These are phyloP conservation scores for Sesbania bispinosa DNA, from an alignment of 306 rosid species.

Conservation along the genomic window DNA sequence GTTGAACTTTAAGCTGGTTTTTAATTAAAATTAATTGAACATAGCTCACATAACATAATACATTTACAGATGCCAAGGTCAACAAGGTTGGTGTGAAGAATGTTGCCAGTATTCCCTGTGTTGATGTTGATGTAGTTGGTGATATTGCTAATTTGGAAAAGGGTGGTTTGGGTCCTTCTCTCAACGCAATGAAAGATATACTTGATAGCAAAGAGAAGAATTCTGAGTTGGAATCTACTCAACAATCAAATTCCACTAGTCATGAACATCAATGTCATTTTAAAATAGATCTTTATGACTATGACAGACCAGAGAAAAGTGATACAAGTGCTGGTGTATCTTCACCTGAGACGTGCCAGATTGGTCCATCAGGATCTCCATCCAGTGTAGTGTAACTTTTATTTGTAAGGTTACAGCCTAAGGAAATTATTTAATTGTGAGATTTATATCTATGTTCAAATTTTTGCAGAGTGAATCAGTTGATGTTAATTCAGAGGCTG, in stretches of 20 bases:
- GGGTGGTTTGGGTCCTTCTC: slow-evolving; percentile 26
- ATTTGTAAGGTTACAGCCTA: neutral
- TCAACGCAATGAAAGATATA: slow-evolving; percentile 34
- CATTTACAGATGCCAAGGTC: slow-evolving; percentile 43
- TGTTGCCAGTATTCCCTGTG: slow-evolving; percentile 34
- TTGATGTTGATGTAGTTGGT: slow-evolving; percentile 40
- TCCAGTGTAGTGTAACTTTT: slow-evolving; percentile 51
- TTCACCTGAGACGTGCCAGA: slow-evolving; percentile 34
- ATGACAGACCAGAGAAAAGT: slow-evolving; percentile 29
- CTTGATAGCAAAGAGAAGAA: slow-evolving; percentile 24
- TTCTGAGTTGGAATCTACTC: slow-evolving; percentile 28
- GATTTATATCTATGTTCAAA: neutral
- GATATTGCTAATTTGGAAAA: slow-evolving; percentile 31
- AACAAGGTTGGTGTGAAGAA: slow-evolving; percentile 31
- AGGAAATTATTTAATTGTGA: slow-evolving; percentile 1
- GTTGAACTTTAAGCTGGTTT: slow-evolving; percentile 6
- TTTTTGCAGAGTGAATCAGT: slow-evolving; percentile 52
- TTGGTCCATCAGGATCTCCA: slow-evolving; percentile 45
- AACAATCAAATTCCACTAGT: slow-evolving; percentile 24
- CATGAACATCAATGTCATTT: slow-evolving; percentile 30
- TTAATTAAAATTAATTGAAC: slow-evolving; percentile 1
- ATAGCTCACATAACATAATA: neutral
- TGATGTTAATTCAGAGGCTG: slow-evolving; percentile 54
- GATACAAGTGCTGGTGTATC: slow-evolving; percentile 32
- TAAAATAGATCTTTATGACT: slow-evolving; percentile 27